Base-by-base conservation (phyloP, 192 early-diverging fungal genomes). In the Podila minutissima region DNA sequence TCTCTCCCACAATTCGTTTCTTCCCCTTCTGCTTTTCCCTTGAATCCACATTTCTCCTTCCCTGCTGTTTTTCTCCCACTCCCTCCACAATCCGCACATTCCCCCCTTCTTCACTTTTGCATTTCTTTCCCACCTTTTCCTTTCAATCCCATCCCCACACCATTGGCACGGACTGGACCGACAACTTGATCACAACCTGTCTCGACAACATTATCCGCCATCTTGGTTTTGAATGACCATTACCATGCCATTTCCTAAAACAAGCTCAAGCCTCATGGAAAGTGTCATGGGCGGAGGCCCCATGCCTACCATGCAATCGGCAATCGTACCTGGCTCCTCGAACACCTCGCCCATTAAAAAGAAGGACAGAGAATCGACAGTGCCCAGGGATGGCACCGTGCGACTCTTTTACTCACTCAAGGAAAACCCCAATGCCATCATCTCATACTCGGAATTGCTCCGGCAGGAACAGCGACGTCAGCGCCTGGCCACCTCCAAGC, bases 361-460 rank as follows among this genome's bases (percentile, higher is more conserved):
- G 51, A 64, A 67, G 41, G 64, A 55, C 38, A 48, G 58, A 46
- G 31, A n/a, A 17, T 5, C 3, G 38, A 38, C 62, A 11, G 31
- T 4, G 24, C 20, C 64, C 3, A 59, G 48, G 20, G 60, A 57
- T 37, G 62, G 61, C 24, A 64, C 71, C 7, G 50, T 81, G 24
- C 60, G 77, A 64, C 58, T 81, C 62, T 81, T 64, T 66, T 72
- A 65, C 49, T 72, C 71, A 11, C 71, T 81, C 31, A 69, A 72
- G 22, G 71, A 81, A 31, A 76, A 76, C 33, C 74, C 74, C 57
- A 67, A 81, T 28, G 66, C 77, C 62, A 81, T 81, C 66, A 73
- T 81, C 71, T 73, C 71, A 26, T 81, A 69, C 57, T 38, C 71
- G 4, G 77, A 81, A 58, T 53, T 81, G 49, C 66, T 81, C 61